A percentile compares a stretch with the other conserved stretches of the same genome.
Conservation (phyloP, 2,329 filamentous ascomycete species). For the Fusarium incarnatum region DNA sequence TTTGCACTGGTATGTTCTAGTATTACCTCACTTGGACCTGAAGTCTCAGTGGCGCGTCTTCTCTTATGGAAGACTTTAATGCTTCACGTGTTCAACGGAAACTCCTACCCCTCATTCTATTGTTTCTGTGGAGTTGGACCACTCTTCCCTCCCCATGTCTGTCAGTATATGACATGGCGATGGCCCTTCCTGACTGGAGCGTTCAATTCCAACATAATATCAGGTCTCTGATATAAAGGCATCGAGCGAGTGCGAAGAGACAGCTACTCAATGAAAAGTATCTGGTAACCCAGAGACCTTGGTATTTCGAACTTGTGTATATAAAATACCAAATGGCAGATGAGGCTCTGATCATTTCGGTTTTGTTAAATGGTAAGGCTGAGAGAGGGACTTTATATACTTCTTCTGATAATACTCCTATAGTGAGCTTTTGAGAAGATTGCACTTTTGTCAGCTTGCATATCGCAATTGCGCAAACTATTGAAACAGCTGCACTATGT, state of each 20-base stretch:
- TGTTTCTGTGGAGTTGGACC: not conserved
- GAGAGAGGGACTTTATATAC: not conserved
- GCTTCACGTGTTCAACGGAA: not conserved
- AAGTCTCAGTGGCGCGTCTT: not conserved
- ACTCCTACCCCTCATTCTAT: not conserved
- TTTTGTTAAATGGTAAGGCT: not conserved
- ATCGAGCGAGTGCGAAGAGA: not conserved
- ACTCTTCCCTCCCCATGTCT: not conserved
- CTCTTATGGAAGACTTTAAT: not conserved
- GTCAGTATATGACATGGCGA: not conserved
- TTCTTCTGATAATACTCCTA: too few relatives aligned
- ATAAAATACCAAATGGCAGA: not conserved
- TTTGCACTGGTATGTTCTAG: not conserved
- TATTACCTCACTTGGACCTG: not conserved
- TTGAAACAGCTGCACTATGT: not conserved
- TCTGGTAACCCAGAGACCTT: not conserved
- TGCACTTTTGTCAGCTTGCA: not conserved
- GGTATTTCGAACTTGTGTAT: not conserved
- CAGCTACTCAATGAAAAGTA: not conserved
- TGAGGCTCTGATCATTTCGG: not conserved
- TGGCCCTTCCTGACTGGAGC: not conserved
- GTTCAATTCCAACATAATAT: not conserved
- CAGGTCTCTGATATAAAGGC: not conserved
- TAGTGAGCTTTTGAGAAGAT: not conserved
- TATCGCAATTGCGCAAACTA: conserved; percentile 12